Evolutionary conservation across 2,329 filamentous ascomycete species (phyloP).

Genomic region (Emergomyces africanus): DNA sequence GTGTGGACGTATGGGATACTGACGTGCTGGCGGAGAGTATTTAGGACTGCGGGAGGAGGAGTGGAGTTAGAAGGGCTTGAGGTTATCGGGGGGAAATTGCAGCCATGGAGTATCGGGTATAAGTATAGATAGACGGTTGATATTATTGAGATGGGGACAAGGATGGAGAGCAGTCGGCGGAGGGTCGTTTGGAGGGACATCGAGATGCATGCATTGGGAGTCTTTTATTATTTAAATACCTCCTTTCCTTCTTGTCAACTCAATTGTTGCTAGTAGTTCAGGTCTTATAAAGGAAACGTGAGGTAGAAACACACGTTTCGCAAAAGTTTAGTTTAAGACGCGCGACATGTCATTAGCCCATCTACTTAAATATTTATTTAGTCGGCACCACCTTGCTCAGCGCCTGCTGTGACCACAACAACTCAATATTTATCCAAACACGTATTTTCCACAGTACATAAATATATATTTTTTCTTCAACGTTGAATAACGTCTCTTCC

Average conservation of each 20-base stretch:
- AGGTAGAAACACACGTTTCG: not conserved
- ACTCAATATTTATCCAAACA: too few species aligned
- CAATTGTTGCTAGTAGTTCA: not conserved
- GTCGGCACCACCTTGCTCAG: too few species aligned
- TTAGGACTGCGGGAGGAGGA: conserved; percentile 16
- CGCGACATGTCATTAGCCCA: too few species aligned
- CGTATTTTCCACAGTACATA: too few species aligned
- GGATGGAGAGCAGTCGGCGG: conserved; percentile 33
- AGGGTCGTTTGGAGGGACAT: conserved; percentile 40
- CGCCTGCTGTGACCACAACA: too few species aligned
- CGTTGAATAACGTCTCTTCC: not conserved
- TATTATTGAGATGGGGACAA: conserved; percentile 54
- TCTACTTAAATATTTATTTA: too few species aligned
- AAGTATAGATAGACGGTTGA: conserved; percentile 72
- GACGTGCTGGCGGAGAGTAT: conserved; percentile 28
- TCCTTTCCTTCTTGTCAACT: not conserved
- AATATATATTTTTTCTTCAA: not conserved
- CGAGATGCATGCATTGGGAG: conserved; percentile 18
- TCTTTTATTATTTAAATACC: not conserved
- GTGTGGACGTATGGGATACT: conserved; percentile 6
- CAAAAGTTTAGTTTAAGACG: not conserved
- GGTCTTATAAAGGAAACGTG: not conserved
- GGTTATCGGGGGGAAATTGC: conserved; percentile 54
- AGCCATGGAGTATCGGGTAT: conserved; percentile 69
- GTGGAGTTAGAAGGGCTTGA: conserved; percentile 2